A percentile compares a stretch with the other conserved stretches of the same genome.
Evolutionary conservation across 352 stramenopile genomes (phyloP).

Genomic region (Phytophthora pseudosyringae): DNA sequence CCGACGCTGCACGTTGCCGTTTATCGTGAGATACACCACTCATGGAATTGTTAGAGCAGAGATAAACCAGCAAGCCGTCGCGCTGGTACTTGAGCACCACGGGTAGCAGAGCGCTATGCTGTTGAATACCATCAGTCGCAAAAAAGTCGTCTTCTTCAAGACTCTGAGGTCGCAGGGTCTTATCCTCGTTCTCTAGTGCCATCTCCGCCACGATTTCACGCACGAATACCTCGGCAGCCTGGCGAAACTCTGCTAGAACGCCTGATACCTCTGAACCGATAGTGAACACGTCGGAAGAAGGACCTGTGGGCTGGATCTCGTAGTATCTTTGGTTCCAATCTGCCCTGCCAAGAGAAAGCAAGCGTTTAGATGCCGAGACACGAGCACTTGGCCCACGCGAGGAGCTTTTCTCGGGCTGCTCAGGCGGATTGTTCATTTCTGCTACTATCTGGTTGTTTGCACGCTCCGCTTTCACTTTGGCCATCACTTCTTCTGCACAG

Average conservation of each 20-base stretch:
- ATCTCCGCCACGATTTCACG: slow-evolving; percentile 49
- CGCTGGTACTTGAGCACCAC: slow-evolving; percentile 38
- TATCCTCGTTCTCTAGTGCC: slow-evolving; percentile 26
- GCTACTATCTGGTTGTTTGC: slow-evolving; percentile 26
- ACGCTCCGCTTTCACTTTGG: slow-evolving; percentile 22
- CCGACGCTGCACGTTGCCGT: slow-evolving; percentile 9
- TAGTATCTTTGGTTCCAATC: slow-evolving; percentile 41
- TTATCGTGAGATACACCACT: slow-evolving; percentile 15
- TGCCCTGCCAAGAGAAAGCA: slow-evolving; percentile 10
- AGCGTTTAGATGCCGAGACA: slow-evolving; percentile 20
- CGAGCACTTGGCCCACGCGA: slow-evolving; percentile 5
- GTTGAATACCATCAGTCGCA: slow-evolving; percentile 36
- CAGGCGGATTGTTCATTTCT: slow-evolving; percentile 12
- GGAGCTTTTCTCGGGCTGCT: slow-evolving; percentile 7
- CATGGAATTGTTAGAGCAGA: slow-evolving; percentile 17
- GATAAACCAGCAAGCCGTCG: slow-evolving; percentile 46
- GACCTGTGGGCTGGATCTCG: slow-evolving; percentile 2
- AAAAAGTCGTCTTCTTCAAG: slow-evolving; percentile 48
- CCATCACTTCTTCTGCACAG: slow-evolving; percentile 36
- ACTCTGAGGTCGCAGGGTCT: slow-evolving; percentile 22
- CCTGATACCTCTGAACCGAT: slow-evolving; percentile 33
- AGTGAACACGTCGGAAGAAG: slow-evolving; percentile 18
- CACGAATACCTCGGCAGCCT: slow-evolving; percentile 39
- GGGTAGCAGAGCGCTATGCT: background rate
- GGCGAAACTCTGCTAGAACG: slow-evolving; percentile 47